A percentile compares a stretch with the other conserved stretches of the same genome.
These are phyloP conservation scores for Lachnellula hyalina DNA, from an alignment of 2,329 filamentous ascomycete genomes.

Conservation along the genomic window DNA sequence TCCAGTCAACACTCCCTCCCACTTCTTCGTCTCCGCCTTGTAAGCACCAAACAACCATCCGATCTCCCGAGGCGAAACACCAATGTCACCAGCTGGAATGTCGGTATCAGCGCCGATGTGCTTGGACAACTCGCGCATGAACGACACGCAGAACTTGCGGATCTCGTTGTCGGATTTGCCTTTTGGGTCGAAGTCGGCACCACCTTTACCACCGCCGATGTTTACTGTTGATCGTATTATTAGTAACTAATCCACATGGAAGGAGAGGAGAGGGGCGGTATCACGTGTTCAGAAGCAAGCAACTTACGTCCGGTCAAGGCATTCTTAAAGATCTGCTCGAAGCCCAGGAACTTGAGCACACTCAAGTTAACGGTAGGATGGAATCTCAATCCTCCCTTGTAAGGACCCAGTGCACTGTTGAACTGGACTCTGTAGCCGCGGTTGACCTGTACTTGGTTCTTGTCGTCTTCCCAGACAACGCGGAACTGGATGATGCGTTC, in stretches of 20 bases:
- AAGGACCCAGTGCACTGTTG: slow-evolving; percentile 95
- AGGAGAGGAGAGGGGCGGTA: too few relatives aligned
- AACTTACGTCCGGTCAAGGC: slow-evolving; percentile 84
- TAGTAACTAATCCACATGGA: too few relatives aligned
- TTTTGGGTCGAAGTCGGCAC: slow-evolving; percentile 98
- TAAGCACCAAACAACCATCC: slow-evolving; percentile 95
- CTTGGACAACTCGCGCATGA: slow-evolving; percentile 93
- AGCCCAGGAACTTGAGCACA: slow-evolving; percentile 93
- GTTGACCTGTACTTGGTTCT: slow-evolving; percentile 84
- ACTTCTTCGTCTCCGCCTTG: slow-evolving; percentile 80
- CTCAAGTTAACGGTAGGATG: slow-evolving; percentile 82
- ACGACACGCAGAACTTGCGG: slow-evolving; percentile 90
- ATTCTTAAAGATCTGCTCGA: slow-evolving; percentile 99
- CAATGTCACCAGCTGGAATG: slow-evolving; percentile 95
- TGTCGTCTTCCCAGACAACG: slow-evolving; percentile 94
- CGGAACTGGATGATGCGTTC: slow-evolving; percentile 98
- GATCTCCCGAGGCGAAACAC: slow-evolving; percentile 86
- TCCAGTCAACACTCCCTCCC: slow-evolving; percentile 93
- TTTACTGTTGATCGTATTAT: slow-evolving; percentile 56
- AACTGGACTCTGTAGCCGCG: slow-evolving; percentile 95
- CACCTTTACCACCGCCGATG: slow-evolving; percentile 98
- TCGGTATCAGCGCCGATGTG: slow-evolving; percentile 97
- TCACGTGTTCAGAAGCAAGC: slow-evolving; percentile 23
- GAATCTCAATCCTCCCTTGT: slow-evolving; percentile 95
- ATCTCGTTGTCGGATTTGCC: slow-evolving; percentile 97